Base-by-base conservation (phyloP, 495 filamentous ascomycete genomes). In the Neurospora tetraspora region DNA sequence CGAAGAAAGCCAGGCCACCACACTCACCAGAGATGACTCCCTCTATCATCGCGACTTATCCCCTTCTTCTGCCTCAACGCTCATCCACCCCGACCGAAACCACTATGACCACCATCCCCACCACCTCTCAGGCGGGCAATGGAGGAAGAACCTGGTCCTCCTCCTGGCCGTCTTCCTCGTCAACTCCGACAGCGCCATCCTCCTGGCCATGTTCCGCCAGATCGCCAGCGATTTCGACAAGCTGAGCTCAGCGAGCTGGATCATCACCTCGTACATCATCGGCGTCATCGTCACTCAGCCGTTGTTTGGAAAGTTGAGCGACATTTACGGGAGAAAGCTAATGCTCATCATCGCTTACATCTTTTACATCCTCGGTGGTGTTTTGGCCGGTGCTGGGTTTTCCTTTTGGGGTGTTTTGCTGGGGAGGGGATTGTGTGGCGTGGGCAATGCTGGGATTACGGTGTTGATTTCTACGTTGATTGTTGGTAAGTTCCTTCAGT, bases 151-250 rank as follows among this genome's bases (percentile, higher is more conserved):
- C 23, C 20, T 73, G 18, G 74, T 75, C 10, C 39, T 75, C 20
- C 69, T 75, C 11, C 72, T 75, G 23, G 74, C 72, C 11, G 74
- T 73, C 27, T 73, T 75, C 65, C 69, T 75, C n/a, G 74, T 75
- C 74, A 75, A 75, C 59, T 71, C 72, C 3, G 74, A 75, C 31
- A 73, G 74, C 39, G 74, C 74, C 65, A 75, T 75, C 68, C 43
- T 75, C 23, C 53, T 75, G 37, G 69, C 74, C 72, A 43, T 75
- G 69, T 75, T 75, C 70, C 74, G 74, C 40, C 69, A 75, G 20
- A 73, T 75, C 11, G 74, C 74, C 8, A 73, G 72, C 42, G 69
- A 75, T n/a, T 75, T 75, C 14, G 74, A 73, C 61, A 31, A 59
- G 11, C 11, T 75, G 14, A 71, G 42, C 38, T 73, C 74, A 23